Conservation (phyloP, 352 stramenopile genomes). For the Phytophthora litchii region DNA sequence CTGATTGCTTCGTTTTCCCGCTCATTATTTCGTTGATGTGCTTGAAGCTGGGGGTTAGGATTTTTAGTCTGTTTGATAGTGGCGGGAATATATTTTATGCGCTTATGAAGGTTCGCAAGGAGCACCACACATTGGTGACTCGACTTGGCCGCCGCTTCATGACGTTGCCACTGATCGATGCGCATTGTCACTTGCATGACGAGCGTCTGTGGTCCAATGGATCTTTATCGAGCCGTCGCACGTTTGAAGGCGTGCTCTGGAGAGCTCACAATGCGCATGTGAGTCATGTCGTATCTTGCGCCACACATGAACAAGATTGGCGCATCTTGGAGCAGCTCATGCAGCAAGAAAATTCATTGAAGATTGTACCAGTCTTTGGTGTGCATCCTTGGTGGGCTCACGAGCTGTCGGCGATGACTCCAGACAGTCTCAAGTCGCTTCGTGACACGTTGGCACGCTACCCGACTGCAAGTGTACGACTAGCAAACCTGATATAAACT, state of each 20-base stretch:
- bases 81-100: conserved; percentile 14
- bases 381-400: conserved; percentile 80
- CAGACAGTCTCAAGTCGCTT: conserved; percentile 43
- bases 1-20: conserved; percentile 2
- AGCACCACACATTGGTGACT: neutral
- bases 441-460: conserved; percentile 40
- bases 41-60: conserved; percentile 3
- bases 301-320: conserved; percentile 74
- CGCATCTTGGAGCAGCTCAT: conserved; percentile 51
- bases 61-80: conserved; percentile 23
- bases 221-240: conserved; percentile 18
- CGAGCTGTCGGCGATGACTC: conserved; percentile 11
- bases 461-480: conserved; percentile 55
- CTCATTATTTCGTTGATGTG: conserved; percentile 24
- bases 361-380: conserved; percentile 66
- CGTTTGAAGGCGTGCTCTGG: conserved; percentile 40
- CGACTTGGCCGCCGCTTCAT: conserved; percentile 24
- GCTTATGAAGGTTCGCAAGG: neutral
- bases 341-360: conserved; percentile 6
- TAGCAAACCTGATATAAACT: conserved; percentile 17
- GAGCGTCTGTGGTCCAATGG: conserved; percentile 28
- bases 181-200: conserved; percentile 82
- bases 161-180: conserved; percentile 48
- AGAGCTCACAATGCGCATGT: conserved; percentile 45
- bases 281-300: conserved; percentile 62